A percentile compares a stretch with the other conserved stretches of the same genome.
Conservation (phyloP, 2,329 filamentous ascomycete genomes). For the Furcasterigmium sp. region DNA sequence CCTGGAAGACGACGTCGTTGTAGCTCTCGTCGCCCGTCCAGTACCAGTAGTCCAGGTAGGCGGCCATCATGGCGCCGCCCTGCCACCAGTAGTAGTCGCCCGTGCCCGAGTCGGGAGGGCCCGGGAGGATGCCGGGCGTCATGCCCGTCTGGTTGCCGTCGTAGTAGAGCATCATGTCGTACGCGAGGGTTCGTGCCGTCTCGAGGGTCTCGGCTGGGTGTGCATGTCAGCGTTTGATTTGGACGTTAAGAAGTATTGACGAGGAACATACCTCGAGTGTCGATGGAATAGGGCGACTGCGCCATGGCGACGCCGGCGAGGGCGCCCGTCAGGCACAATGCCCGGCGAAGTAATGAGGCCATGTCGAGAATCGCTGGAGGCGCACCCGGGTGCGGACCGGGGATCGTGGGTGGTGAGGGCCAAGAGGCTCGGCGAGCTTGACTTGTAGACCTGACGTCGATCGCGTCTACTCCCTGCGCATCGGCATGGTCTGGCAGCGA, state of each 20-base stretch:
- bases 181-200: slow-evolving; percentile 32
- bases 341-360: too few relatives aligned
- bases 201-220: slow-evolving; percentile 31
- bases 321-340: not conserved
- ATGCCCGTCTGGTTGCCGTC: slow-evolving; percentile 37
- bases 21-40: slow-evolving; percentile 55
- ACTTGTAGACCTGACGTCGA: too few relatives aligned
- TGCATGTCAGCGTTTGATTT: not conserved
- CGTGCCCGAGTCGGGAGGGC: slow-evolving; percentile 25
- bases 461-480: too few relatives aligned
- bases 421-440: too few relatives aligned
- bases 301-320: not conserved
- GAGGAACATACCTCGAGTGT: not conserved
- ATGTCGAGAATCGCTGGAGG: too few relatives aligned
- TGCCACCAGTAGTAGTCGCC: slow-evolving; percentile 64
- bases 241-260: not conserved
- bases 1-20: slow-evolving; percentile 46
- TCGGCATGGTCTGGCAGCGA: too few relatives aligned
- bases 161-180: slow-evolving; percentile 41
- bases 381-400: too few relatives aligned
- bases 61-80: slow-evolving; percentile 56
- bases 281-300: not conserved
- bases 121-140: slow-evolving; percentile 42
- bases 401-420: too few relatives aligned
- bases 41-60: slow-evolving; percentile 60